A percentile compares a stretch with the other conserved stretches of the same genome.
Conservation (phyloP, 345 rosid genomes). For the Populus nigra region DNA sequence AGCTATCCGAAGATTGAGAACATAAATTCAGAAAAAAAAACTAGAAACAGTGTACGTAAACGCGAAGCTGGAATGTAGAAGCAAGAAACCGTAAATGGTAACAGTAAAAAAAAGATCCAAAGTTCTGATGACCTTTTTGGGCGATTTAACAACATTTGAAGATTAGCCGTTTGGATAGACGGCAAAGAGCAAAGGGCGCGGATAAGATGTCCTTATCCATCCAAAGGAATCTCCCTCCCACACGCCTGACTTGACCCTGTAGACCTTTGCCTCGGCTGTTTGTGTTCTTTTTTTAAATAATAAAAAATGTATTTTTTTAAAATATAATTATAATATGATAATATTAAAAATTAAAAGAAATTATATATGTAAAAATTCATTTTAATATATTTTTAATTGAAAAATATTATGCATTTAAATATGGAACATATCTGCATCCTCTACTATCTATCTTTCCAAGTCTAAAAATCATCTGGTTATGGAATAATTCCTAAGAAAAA, state of each 20-base stretch:
- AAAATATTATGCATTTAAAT: too few relatives aligned
- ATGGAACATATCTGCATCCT: too few relatives aligned
- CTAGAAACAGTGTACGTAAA: too few relatives aligned
- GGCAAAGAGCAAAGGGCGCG: background rate
- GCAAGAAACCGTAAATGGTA: background rate
- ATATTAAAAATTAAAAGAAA: too few relatives aligned
- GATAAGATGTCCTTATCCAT: slow-evolving; percentile 38
- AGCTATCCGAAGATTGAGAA: background rate
- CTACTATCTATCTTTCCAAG: background rate
- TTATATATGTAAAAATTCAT: too few relatives aligned
- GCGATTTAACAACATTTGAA: background rate
- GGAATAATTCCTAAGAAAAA: background rate
- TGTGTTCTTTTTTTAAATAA: too few relatives aligned
- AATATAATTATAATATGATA: too few relatives aligned
- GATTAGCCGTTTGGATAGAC: background rate
- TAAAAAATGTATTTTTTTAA: too few relatives aligned
- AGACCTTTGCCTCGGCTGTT: background rate
- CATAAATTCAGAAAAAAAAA: background rate
- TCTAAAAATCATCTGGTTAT: background rate
- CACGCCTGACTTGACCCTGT: slow-evolving; percentile 7
- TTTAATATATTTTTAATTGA: too few relatives aligned
- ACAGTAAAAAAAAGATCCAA: background rate
- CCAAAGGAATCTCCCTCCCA: slow-evolving; percentile 23
- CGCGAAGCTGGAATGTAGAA: background rate
- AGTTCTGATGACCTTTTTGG: background rate